Conservation (phyloP, 2,329 filamentous ascomycete species). For the Aaosphaeria arxii region DNA sequence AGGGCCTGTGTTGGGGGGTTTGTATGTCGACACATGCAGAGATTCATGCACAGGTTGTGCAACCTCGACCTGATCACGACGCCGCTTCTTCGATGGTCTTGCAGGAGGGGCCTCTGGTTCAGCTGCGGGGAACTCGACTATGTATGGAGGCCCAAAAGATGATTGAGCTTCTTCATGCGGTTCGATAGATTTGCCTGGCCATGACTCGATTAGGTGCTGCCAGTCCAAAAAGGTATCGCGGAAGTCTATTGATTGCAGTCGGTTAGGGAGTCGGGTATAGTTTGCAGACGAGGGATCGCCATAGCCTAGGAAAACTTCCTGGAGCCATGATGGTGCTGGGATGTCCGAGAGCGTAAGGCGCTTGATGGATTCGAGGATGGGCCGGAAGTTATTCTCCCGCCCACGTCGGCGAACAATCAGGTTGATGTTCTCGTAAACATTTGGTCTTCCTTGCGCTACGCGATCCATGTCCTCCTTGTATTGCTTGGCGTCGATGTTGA, state of each 20-base stretch:
- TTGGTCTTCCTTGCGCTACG: conserved; percentile 63
- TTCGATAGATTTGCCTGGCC: conserved; percentile 84
- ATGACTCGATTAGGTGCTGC: conserved; percentile 86
- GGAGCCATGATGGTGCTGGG: conserved; percentile 84
- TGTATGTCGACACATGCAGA: conserved; percentile 84
- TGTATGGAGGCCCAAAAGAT: conserved; percentile 83
- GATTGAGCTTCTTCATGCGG: conserved; percentile 67
- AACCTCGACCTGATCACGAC: conserved; percentile 70
- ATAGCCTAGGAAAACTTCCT: conserved; percentile 96
- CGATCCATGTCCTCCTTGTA: conserved; percentile 75
- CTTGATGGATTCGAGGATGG: conserved; percentile 87
- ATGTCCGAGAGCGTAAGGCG: conserved; percentile 81
- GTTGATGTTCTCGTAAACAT: conserved; percentile 83
- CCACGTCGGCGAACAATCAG: conserved; percentile 78
- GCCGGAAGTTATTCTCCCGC: conserved; percentile 95
- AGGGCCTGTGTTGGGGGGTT: conserved; percentile 81
- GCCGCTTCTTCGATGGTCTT: conserved; percentile 76
- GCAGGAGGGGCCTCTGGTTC: conserved; percentile 46
- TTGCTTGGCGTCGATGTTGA: conserved; percentile 75
- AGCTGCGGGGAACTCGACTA: conserved; percentile 61
- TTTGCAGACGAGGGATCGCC: conserved; percentile 86
- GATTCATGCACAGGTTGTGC: conserved; percentile 61
- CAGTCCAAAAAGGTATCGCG: conserved; percentile 94
- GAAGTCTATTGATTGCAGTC: conserved; percentile 78
- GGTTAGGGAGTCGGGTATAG: conserved; percentile 78